Evolutionary conservation across 768 basidiomycete genomes (phyloP).

Genomic region (Amanita subjunquillea): DNA sequence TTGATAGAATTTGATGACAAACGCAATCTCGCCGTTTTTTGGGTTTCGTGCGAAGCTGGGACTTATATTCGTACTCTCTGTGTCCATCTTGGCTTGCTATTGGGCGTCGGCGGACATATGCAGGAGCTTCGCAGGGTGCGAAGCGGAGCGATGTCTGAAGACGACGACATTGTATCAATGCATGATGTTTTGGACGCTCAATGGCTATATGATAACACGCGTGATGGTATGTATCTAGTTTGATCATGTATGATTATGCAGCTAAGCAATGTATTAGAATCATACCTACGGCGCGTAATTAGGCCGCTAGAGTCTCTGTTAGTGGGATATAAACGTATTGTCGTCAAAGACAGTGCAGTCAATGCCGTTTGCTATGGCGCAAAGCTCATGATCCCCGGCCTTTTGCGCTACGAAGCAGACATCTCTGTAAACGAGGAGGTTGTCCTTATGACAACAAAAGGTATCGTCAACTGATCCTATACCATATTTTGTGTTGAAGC

Average conservation of each 20-base stretch:
- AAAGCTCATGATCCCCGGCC: constrained; percentile 98
- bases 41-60: constrained; percentile 98
- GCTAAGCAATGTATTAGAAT: constrained; percentile 44
- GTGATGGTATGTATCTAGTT: constrained; percentile 60
- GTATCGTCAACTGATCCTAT: constrained; percentile 21
- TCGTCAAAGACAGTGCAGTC: constrained; percentile 98
- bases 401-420: constrained; percentile 92
- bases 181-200: constrained; percentile 99
- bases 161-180: constrained; percentile 98
- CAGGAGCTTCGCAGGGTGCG: constrained; percentile 93
- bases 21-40: constrained; percentile 93
- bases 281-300: constrained; percentile 91
- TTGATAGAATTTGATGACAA: constrained; percentile 96
- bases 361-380: constrained; percentile 99
- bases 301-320: constrained; percentile 90
- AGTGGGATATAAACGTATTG: constrained; percentile 95
- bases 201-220: constrained; percentile 95
- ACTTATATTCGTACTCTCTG: constrained; percentile 95
- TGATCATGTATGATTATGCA: not conserved
- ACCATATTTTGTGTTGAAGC: constrained; percentile 4
- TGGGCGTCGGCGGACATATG: constrained; percentile 99
- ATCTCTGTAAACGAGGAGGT: constrained; percentile 94
- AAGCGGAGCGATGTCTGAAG: constrained; percentile 94
- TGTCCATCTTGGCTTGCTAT: constrained; percentile 87
- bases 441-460: constrained; percentile 98